Evolutionary conservation across 1,139 yeast species (phyloP), one percentile per base, ranked within the genome.

Genomic region (Geotrichum histeridarum): DNA sequence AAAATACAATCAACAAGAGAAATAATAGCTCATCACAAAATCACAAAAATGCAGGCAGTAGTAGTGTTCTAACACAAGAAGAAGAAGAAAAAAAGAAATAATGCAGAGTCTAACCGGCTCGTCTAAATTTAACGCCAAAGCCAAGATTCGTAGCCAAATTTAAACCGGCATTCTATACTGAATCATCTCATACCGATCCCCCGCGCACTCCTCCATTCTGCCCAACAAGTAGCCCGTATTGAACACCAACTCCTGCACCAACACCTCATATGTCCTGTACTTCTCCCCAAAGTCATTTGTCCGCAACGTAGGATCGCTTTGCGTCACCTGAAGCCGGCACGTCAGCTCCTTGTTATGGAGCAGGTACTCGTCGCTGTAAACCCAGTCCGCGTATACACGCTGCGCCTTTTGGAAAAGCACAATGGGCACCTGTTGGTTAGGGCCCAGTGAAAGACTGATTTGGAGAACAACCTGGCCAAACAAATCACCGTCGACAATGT

Each of bases 341-440:
- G 61, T 59, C n/a, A 61, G 50, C 30, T 59, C 59, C 17, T 52
- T 51, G 49, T 60, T 57, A 43, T 59, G 63, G 27, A 62, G 56
- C 33, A 59, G 15, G 45, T 56, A 60, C 39, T 58, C 63, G 33
- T 55, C 59, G 22, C 56, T 61, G 8, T 44, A 45, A 39, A 57
- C 50, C 65, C 65, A 62, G 30, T 52, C 52, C 7, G 59, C 51
- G 51, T 60, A 60, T 35, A 62, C 57, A 15, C 63, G 52, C 48
- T 60, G 64, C 14, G 55, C 44, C 22, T 50, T 48, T 18, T 54
- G 52, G 39, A 61, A 36, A 38, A 61, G 53, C 38, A 51, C 51
- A 8, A 56, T 9, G 11, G 58, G 59, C 6, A 50, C 18, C n/a
- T 45, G 48, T 11, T 30, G 15, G 5, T 42, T 22, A 38, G 51